Base-by-base conservation (phyloP, 345 rosid species). In the Carallia pectinifolia region DNA sequence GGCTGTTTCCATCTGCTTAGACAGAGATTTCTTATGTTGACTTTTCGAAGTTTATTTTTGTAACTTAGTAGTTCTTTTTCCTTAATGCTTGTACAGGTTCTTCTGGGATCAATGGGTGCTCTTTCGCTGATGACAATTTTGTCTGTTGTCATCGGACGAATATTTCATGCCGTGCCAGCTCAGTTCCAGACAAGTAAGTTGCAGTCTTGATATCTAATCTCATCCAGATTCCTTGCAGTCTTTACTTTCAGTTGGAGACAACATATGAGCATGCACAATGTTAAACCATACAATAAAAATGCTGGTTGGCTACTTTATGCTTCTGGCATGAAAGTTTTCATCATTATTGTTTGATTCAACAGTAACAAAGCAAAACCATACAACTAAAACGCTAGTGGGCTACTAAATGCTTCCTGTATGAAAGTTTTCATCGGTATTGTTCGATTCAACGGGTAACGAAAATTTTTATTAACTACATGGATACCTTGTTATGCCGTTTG, bases 41-140 rank as follows among this genome's bases (percentile, higher is more conserved):
- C 15, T 27, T 33, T 27, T 10, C 1, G 27, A 56, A 56, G 36
- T 54, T 39, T 27, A 34, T 12, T 40, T 63, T 48, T 0, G 50
- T 19, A 29, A 5, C 69, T 68, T 15, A 58, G 65, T 71, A 65
- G 53, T 58, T 19, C 5, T 7, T 36, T 13, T 62, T 30, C 69
- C 17, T 75, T 61, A 54, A 70, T 79, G 72, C 61, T 74, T 85
- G 85, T 67, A 81, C 83, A 95, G 99, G 99, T 92, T 71, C 97
- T 95, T 73, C 77, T 95, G 80, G 99, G 97, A 47, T 95, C 99
- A 53, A 92, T 95, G 96, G 97, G 83, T 70, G 97, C 99, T 72
- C 89, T 95, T 81, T 89, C 94, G 62, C 89, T 95, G 71, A 92
- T 95, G 99, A 90, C 97, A 58, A 75, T 95, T 76, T 81, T 95